These are phyloP conservation scores for Aspergillus sp. DNA, from an alignment of 2,329 filamentous ascomycete genomes.

Conservation along the genomic window DNA sequence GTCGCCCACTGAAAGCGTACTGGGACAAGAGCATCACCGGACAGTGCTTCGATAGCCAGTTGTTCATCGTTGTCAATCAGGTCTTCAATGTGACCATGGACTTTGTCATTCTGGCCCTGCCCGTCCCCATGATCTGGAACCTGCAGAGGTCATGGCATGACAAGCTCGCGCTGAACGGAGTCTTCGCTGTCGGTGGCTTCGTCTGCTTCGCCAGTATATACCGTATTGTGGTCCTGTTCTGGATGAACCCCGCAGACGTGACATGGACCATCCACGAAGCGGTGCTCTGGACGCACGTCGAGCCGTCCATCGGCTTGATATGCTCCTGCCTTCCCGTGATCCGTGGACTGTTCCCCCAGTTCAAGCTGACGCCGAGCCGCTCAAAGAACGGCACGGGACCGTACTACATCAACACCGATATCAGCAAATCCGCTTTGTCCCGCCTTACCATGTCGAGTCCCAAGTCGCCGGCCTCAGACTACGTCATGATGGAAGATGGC, in stretches of 20 bases:
- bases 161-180: conserved; percentile 24
- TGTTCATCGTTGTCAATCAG: conserved; percentile 26
- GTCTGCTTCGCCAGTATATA: conserved; percentile 29
- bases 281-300: conserved; percentile 27
- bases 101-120: conserved; percentile 22
- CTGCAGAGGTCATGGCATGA: conserved; percentile 26
- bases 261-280: conserved; percentile 27
- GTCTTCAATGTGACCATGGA: conserved; percentile 25
- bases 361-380: conserved; percentile 14
- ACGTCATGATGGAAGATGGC: conserved; percentile 19
- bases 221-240: conserved; percentile 27
- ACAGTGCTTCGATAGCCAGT: conserved; percentile 17
- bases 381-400: conserved; percentile 12
- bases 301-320: conserved; percentile 26
- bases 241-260: conserved; percentile 17
- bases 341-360: conserved; percentile 22
- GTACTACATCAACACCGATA: conserved; percentile 19
- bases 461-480: conserved; percentile 17
- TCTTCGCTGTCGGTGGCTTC: conserved; percentile 23
- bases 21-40: conserved; percentile 20
- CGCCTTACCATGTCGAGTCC: conserved; percentile 15
- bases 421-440: conserved; percentile 15
- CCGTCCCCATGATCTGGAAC: conserved; percentile 27
- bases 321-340: conserved; percentile 27
- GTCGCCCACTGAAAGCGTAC: conserved; percentile 20